phyloP scores from a whole-genome alignment of 208 protist genomes.

The Trypanosoma theileri region DNA sequence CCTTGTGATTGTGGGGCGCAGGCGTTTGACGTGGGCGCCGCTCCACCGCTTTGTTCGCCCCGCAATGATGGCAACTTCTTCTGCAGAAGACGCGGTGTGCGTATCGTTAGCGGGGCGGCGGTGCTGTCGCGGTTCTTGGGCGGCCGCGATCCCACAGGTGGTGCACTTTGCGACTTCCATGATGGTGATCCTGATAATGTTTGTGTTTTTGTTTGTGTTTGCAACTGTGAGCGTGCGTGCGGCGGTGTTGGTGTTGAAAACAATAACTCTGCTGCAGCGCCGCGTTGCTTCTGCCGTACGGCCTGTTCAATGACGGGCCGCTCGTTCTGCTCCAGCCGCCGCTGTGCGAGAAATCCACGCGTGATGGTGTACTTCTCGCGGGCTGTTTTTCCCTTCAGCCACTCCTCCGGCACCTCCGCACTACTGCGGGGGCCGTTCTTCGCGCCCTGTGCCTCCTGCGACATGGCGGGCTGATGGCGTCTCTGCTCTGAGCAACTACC shows the following conservation, averaged over 20 bases:
- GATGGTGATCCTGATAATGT: too few relatives aligned
- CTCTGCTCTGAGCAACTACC: too few relatives aligned
- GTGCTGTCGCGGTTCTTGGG: constrained; percentile 4
- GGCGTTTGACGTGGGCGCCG: neutral
- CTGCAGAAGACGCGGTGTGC: constrained; percentile 6
- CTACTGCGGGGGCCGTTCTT: neutral
- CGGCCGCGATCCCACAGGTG: neutral
- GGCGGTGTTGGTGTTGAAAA: neutral
- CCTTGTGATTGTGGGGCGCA: neutral
- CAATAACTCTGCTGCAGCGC: neutral
- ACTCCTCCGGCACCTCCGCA: constrained; percentile 40
- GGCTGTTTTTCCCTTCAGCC: constrained; percentile 49
- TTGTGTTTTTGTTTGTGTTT: neutral
- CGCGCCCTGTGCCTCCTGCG: neutral
- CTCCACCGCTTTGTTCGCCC: neutral
- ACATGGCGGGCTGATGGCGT: too few relatives aligned
- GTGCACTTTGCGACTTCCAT: too few relatives aligned
- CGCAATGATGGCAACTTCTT: constrained; percentile 15
- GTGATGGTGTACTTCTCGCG: constrained; percentile 37
- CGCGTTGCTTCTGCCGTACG: constrained; percentile 34
- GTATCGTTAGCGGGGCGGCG: constrained; percentile 22
- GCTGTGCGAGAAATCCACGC: constrained; percentile 52
- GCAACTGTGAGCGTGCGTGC: neutral
- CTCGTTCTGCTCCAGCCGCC: constrained; percentile 81
- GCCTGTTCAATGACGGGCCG: constrained; percentile 46